Base-by-base conservation (phyloP, 176 grass and related monocot genomes). In the Bolboschoenus planiculmis region DNA sequence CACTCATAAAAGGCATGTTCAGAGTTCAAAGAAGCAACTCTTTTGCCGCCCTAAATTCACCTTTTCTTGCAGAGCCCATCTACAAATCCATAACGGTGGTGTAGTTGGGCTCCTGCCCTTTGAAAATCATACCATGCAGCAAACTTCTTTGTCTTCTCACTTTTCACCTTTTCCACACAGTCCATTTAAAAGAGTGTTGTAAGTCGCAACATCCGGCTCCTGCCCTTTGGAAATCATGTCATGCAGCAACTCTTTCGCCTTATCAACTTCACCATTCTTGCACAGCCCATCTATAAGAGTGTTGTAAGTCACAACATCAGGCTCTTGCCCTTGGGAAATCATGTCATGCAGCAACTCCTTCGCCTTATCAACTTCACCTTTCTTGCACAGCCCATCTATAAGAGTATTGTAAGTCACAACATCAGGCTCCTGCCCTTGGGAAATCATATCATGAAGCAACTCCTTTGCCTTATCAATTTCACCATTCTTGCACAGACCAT, bases 281-380 rank as follows among this genome's bases (percentile, higher is more conserved):
- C 27, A 59, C 14, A 23, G 35, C 44, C 43, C 7, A 60, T 61
- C 26, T 13, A 61, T 29, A 61, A 29, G 58, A 61, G 58, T 31
- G 26, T 11, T 15, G 27, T 56, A 65, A 5, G 51, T 62, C 46
- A 42, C 75, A 9, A 62, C 10, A 78, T 78, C 18, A 33, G 60
- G n/a, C 9, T n/a, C 2, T 0, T 18, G 5, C 4, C 21, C 42
- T 23, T 51, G 3, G 23, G 51, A 85, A 26, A 60, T 61, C 16
- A 71, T 50, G 3, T 47, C 35, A 77, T 78, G 53, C 56, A 18
- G 16, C 20, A 61, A 18, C 44, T 39, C 7, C 35, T 43, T 47
- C 59, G 82, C 83, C 47, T 46, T 31, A 10, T 60, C 51, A 37
- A 85, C 20, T 67, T 36, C 26, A 61, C 58, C 54, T 67, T 67